phyloP scores from a whole-genome alignment of 306 rosid species.

The Arachis hypogaea region DNA sequence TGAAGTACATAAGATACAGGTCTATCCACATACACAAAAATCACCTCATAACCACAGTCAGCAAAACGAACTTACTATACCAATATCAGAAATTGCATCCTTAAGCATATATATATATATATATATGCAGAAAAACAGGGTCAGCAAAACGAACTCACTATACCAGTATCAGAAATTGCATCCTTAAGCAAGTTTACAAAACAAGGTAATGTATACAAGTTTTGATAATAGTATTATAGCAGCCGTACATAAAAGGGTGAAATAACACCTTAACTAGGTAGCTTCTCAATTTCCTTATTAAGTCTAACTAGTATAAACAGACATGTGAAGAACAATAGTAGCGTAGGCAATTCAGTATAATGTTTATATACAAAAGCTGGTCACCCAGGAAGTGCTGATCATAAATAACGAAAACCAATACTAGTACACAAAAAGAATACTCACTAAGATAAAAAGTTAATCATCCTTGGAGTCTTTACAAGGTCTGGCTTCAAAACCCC shows the following conservation, averaged over 20 bases:
- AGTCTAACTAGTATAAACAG: conserved; percentile 48
- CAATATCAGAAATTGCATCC: conserved; percentile 21
- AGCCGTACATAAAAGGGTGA: conserved; percentile 38
- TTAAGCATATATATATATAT: not conserved
- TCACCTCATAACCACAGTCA: not conserved
- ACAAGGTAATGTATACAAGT: conserved; percentile 1
- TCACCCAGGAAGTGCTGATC: conserved; percentile 51
- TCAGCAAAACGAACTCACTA: conserved; percentile 3
- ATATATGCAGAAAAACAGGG: not conserved
- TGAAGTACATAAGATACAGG: conserved; percentile 9
- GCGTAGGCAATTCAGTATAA: conserved; percentile 45
- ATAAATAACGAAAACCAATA: conserved; percentile 44
- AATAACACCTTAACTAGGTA: conserved; percentile 20
- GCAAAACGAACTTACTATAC: conserved; percentile 8
- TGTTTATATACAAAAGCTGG: conserved; percentile 66
- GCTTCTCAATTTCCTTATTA: conserved; percentile 45
- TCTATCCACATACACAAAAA: conserved; percentile 21
- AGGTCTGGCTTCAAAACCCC: conserved; percentile 83
- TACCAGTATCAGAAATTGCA: conserved; percentile 24
- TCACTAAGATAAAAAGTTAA: conserved; percentile 50
- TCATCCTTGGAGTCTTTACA: conserved; percentile 63
- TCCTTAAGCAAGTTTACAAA: not conserved
- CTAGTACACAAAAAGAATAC: conserved; percentile 58
- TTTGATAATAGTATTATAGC: not conserved
- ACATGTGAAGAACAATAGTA: conserved; percentile 44